These are phyloP conservation scores for Paramarasmius palmivorus DNA, from an alignment of 1,284 basidiomycete genomes.

Conservation along the genomic window DNA sequence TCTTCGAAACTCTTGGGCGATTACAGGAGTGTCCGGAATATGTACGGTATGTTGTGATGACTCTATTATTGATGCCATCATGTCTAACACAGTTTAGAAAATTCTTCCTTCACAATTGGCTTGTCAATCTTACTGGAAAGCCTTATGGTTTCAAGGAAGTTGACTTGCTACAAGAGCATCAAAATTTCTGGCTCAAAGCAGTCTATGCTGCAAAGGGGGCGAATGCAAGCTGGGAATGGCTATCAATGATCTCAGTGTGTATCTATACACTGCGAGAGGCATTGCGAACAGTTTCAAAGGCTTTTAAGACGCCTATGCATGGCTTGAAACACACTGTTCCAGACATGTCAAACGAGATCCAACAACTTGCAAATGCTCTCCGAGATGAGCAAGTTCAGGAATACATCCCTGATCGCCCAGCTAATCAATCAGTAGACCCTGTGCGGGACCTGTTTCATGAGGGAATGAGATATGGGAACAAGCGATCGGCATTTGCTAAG, in stretches of 20 bases:
- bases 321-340: constrained; percentile 18
- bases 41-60: not conserved
- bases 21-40: constrained; percentile 10
- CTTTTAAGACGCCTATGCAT: constrained; percentile 15
- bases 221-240: constrained; percentile 23
- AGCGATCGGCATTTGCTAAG: too few species aligned
- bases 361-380: constrained; percentile 6
- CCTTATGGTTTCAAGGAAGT: constrained; percentile 9
- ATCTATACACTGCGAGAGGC: constrained; percentile 20
- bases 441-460: constrained; percentile 16
- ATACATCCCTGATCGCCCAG: constrained; percentile 5
- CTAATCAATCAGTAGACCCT: not conserved
- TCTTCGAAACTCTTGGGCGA: constrained; percentile 23
- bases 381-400: constrained; percentile 13
- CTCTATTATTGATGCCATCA: too few species aligned
- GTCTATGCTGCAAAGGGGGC: constrained; percentile 21
- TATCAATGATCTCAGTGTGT: constrained; percentile 21
- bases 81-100: too few species aligned
- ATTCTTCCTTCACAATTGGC: too few species aligned
- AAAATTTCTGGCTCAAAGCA: constrained; percentile 20
- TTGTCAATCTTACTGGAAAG: constrained; percentile 9
- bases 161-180: constrained; percentile 20
- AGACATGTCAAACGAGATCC: constrained; percentile 13
- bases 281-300: constrained; percentile 17
- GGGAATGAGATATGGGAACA: constrained; percentile 15